These are phyloP conservation scores for Vaccinium vitisidaea DNA, from an alignment of 148 eudicot species.

Conservation along the genomic window DNA sequence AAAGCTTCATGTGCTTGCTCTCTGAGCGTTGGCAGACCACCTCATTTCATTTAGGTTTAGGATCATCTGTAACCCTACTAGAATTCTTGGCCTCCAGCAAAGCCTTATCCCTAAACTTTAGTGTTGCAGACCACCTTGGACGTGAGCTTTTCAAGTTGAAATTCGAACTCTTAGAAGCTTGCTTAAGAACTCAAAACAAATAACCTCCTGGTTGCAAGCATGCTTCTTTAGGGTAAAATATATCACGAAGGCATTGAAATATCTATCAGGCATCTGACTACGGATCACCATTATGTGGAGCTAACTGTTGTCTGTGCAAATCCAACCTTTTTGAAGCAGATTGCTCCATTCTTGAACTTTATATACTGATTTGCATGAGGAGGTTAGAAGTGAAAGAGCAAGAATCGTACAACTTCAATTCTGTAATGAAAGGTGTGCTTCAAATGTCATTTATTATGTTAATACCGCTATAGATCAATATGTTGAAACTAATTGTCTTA, in stretches of 20 bases:
- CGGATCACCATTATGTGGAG: neutral
- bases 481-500: neutral
- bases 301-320: neutral
- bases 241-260: conserved; percentile 17
- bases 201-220: neutral
- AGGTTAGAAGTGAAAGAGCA: conserved; percentile 84
- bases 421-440: conserved; percentile 80
- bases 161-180: neutral
- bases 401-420: conserved; percentile 71
- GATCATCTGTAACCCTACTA: too few species aligned
- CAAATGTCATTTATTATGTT: neutral
- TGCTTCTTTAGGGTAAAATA: neutral
- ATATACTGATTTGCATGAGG: conserved; percentile 84
- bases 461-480: neutral
- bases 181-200: neutral
- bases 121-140: neutral
- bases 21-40: too few species aligned
- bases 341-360: conserved; percentile 81
- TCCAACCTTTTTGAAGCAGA: conserved; percentile 13
- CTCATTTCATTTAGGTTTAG: too few species aligned
- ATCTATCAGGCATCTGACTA: neutral
- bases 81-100: too few species aligned
- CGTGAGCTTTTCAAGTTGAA: neutral
- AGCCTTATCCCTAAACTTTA: too few species aligned
- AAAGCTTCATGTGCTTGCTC: too few species aligned